Base-by-base conservation (phyloP, 2,329 filamentous ascomycete genomes). In the Talaromyces rugulosus region DNA sequence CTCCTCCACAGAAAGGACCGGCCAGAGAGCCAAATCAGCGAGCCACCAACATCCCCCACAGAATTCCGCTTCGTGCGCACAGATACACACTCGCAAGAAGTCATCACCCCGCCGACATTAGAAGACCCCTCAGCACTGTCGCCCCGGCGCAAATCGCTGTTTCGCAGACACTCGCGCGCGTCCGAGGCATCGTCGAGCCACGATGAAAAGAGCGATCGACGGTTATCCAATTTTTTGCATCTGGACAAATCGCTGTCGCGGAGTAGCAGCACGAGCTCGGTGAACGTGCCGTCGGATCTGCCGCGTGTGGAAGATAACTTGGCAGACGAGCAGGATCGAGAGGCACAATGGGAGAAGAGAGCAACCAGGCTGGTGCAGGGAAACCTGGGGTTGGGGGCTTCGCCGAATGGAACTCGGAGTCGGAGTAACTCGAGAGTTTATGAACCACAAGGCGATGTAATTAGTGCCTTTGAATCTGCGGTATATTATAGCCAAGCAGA, bases 261-360 rank as follows among this genome's bases (percentile, higher is more conserved):
- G 65, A 69, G 65, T 55, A 70, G 71, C 31, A 72, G 69, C 56
- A 64, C 71, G n/a, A 68, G 68, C 47, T 76, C 91, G 64, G 84
- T 87, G 28, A 89, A 91, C 74, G 84, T 98, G 42, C 94, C 95
- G 1, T 77, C 83, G 59, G 85, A 96, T 77, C 83, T 98, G 58
- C 93, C 93, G 27, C 88, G 88, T 64, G 91, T 96, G 62, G 73
- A 78, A 67, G 74, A 80, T 69, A 74, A 78, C 66, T 72, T 78
- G 61, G 80, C 79, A 36, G 79, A 81, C 67, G 77, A 74, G 62
- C 78, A 82, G 66, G 82, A 83, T 30, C 78, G 81, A 58, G 90
- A 96, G 80, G 86, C 86, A 63, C 85, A 89, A 77, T 99, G 95
- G 95, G 95, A 98, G 82, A 89, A 90, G 79, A 84, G 94, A 63